Evolutionary conservation across 2,329 filamentous ascomycete genomes (phyloP), one percentile per base, ranked within the genome.

Genomic region (Teratosphaeria viscida): DNA sequence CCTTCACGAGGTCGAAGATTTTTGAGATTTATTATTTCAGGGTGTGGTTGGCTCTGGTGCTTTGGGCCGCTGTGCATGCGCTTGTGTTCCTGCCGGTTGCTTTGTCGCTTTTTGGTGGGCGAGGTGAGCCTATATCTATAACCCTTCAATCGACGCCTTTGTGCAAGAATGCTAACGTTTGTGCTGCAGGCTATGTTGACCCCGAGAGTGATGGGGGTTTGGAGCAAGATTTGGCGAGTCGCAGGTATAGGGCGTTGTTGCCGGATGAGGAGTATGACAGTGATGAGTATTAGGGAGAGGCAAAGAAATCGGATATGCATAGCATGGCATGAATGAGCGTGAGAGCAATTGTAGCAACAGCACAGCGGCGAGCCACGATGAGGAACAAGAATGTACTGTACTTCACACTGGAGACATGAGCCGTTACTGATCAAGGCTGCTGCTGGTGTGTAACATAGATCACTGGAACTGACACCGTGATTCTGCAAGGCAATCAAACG

Each of bases 11-110:
- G 57, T 95, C 90, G 74, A 99, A 97, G 83, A 99, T 99, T 70
- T 99, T 99, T 69, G 95, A 99, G 78, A 90, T 99, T 60, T 99
- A 99, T 77, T 99, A 99, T 76, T 99, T 99, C 81, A 84, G 94
- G 52, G 89, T 99, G 52, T 99, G 94, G 94, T 78, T 96, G 19
- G 88, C 92, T 6, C 82, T 99, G 58, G 92, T 99, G 11, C 73
- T 95, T 10, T 92, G 96, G 73, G 95, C 92, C 2, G 90, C 90
- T 7, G 81, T 86, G 10, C 94, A 99, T 73, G 90, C 94, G 0
- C 79, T 99, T 55, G 82, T 99, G 7, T 95, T 97, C 73, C 77
- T 99, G 67, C 94, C 94, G 0, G 94, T 97, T 0, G 87, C 89
- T 1, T 79, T 99, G 65, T 95, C 89, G 70, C 79, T 96, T 56